Evolutionary conservation across 148 eudicot species (phyloP).

Genomic region (Cornus controversa): DNA sequence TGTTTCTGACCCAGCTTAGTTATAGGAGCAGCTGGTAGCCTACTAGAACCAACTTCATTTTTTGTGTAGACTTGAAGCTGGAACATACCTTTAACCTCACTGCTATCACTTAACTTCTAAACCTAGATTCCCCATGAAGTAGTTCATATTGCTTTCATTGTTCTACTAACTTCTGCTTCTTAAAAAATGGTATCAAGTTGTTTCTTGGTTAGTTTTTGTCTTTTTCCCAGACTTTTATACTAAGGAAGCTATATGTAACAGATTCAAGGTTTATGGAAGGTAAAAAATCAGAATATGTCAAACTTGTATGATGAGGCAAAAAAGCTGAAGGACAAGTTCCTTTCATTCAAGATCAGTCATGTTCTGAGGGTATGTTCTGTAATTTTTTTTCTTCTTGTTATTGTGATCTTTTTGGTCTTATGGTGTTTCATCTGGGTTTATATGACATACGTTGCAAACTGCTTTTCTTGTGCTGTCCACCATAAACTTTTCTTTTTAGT

Average conservation of each 20-base stretch:
- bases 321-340: slow-evolving; percentile 59
- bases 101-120: neutral
- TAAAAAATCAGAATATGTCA: slow-evolving; percentile 48
- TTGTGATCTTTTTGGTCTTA: neutral
- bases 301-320: slow-evolving; percentile 60
- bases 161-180: neutral
- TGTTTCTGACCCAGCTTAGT: too few species aligned
- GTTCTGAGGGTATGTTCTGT: slow-evolving; percentile 61
- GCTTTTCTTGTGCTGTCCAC: neutral
- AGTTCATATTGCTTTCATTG: slow-evolving; percentile 2
- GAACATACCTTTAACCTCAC: neutral
- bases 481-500: neutral
- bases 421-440: neutral
- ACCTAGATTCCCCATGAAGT: neutral
- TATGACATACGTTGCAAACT: neutral
- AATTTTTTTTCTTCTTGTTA: neutral
- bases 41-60: neutral
- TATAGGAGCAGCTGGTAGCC: neutral
- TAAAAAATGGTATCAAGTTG: neutral
- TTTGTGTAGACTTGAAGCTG: neutral
- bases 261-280: slow-evolving; percentile 81
- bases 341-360: slow-evolving; percentile 65
- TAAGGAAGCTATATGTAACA: slow-evolving; percentile 29
- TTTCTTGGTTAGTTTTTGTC: slow-evolving; percentile 3
- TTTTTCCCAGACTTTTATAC: neutral